phyloP scores from a whole-genome alignment of 306 rosid genomes.

The Coriaria nepalensis region DNA sequence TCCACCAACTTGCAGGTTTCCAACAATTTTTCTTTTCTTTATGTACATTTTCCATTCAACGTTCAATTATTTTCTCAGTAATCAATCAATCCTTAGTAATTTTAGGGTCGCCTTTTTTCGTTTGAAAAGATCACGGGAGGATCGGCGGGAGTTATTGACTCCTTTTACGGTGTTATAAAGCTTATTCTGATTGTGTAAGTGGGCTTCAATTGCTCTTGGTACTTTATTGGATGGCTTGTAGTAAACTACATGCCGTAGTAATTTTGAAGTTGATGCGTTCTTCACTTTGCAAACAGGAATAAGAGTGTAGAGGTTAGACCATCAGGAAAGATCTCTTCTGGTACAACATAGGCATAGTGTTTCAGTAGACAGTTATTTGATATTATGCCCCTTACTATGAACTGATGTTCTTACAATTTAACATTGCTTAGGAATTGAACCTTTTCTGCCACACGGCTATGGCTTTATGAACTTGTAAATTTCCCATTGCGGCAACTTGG shows the following conservation, averaged over 20 bases:
- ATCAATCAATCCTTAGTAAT: background rate
- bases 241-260: no score
- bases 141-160: slow-evolving; percentile 73
- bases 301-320: slow-evolving; percentile 52
- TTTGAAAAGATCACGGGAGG: slow-evolving; percentile 79
- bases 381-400: slow-evolving; percentile 3
- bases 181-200: slow-evolving; percentile 70
- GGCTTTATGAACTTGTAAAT: no score
- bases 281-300: slow-evolving; percentile 50
- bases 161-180: slow-evolving; percentile 68
- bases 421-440: no score
- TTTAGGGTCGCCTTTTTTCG: background rate
- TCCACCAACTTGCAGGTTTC: slow-evolving; percentile 71
- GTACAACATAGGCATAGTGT: slow-evolving; percentile 64
- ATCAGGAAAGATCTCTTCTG: slow-evolving; percentile 73
- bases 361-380: slow-evolving; percentile 3
- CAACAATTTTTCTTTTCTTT: background rate
- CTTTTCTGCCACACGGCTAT: no score
- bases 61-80: background rate
- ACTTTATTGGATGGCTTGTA: no score
- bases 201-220: slow-evolving; percentile 1
- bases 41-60: background rate
- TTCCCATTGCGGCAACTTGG: no score
- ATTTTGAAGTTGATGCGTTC: slow-evolving; percentile 16
- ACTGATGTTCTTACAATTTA: background rate